These are phyloP conservation scores for Phyllosticta ampelicida DNA, from an alignment of 2,329 filamentous ascomycete genomes.

Conservation along the genomic window DNA sequence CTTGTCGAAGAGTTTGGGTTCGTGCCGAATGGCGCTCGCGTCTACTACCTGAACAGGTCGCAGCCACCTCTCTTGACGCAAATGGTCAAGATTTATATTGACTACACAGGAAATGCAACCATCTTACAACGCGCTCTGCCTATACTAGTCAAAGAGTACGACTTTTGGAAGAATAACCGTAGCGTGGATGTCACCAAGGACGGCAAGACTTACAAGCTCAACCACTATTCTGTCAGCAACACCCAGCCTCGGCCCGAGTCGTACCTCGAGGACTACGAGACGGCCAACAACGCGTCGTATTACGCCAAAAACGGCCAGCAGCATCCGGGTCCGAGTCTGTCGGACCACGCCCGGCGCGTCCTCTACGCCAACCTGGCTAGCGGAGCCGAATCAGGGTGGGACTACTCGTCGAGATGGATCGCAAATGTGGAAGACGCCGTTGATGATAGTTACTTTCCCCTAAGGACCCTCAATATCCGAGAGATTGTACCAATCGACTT, in stretches of 20 bases:
- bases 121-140: slow-evolving; percentile 52
- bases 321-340: slow-evolving; percentile 45
- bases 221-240: slow-evolving; percentile 52
- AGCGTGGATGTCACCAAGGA: slow-evolving; percentile 42
- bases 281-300: slow-evolving; percentile 55
- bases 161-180: slow-evolving; percentile 52
- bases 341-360: slow-evolving; percentile 39
- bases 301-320: slow-evolving; percentile 48
- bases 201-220: slow-evolving; percentile 43
- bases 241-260: slow-evolving; percentile 58
- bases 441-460: slow-evolving; percentile 51
- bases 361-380: slow-evolving; percentile 53
- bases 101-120: slow-evolving; percentile 52
- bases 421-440: slow-evolving; percentile 47
- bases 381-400: slow-evolving; percentile 56
- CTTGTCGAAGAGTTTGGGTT: slow-evolving; percentile 55
- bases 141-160: slow-evolving; percentile 51
- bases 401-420: slow-evolving; percentile 52
- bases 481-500: slow-evolving; percentile 54
- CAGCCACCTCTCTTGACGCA: slow-evolving; percentile 55
- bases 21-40: slow-evolving; percentile 55
- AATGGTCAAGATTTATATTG: slow-evolving; percentile 55
- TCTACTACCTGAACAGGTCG: slow-evolving; percentile 58
- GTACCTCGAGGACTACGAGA: slow-evolving; percentile 54
- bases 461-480: slow-evolving; percentile 51